phyloP scores from a whole-genome alignment of 176 grass and related monocot species.

The Olyra latifolia region DNA sequence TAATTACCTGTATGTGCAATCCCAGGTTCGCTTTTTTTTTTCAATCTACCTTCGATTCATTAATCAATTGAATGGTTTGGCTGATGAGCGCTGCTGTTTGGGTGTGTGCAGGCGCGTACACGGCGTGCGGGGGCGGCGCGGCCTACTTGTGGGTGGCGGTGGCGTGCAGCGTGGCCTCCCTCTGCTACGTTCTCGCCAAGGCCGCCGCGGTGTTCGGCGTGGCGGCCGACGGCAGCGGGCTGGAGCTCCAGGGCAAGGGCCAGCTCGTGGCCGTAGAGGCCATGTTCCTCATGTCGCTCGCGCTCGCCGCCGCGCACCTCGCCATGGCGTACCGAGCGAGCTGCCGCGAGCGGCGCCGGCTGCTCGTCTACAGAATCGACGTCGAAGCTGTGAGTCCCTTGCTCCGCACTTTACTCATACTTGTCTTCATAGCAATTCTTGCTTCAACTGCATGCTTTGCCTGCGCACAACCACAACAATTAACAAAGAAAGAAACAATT shows the following conservation, averaged over 20 bases:
- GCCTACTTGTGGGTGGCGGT: conserved; percentile 68
- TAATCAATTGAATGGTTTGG: not conserved
- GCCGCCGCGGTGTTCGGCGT: conserved; percentile 41
- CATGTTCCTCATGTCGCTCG: conserved; percentile 72
- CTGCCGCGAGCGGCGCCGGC: conserved; percentile 65
- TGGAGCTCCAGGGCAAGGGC: conserved; percentile 37
- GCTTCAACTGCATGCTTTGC: not conserved
- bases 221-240: not conserved
- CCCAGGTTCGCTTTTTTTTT: not conserved
- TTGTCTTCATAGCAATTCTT: not conserved
- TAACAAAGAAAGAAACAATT: not conserved
- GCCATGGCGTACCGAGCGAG: conserved; percentile 75
- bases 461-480: not conserved
- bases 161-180: conserved; percentile 58
- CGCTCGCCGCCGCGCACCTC: conserved; percentile 76
- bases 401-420: not conserved
- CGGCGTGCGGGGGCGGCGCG: conserved; percentile 53
- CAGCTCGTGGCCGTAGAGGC: conserved; percentile 61
- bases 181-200: conserved; percentile 80
- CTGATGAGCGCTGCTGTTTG: not conserved
- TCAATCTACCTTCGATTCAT: not conserved
- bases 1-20: not conserved
- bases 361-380: conserved; percentile 90
- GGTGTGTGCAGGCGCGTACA: conserved; percentile 51
- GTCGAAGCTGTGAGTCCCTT: conserved; percentile 70